Base-by-base conservation (phyloP, 1,139 yeast species). In the Suhomyces maxii region DNA sequence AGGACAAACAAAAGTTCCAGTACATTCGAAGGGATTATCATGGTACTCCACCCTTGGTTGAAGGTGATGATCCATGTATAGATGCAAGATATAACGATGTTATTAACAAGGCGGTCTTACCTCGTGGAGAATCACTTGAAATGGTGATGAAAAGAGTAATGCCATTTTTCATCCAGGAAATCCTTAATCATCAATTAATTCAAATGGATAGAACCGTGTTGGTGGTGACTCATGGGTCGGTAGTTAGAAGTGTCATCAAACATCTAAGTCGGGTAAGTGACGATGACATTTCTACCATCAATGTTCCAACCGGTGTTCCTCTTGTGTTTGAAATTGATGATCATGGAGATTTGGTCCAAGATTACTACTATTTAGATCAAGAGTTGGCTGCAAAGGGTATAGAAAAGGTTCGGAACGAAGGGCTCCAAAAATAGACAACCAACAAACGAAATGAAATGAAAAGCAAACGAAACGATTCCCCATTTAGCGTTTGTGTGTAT, bases 291-390 rank as follows among this genome's bases (percentile, higher is more conserved):
- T 78, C 83, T 48, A 71, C 77, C 41, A 76, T 86, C 42, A 85
- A 86, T 60, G 84, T 86, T 9, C 93, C 95, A 2, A 86, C 88
- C 39, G 93, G 90, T 0, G 82, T 86, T 9, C 95, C 95, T 6
- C 67, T 86, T 48, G 80, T 83, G 34, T 69, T 82, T 50, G 84
- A 82, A 51, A 58, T 82, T 34, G 59, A 78, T 52, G 75, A 75
- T 37, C 59, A 70, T 11, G 71, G 82, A 33, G 63, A 67, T 34
- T 71, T 79, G 39, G 59, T 70, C 1, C 68, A 67, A 31, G 73
- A 76, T 39, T 79, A 78, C 58, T 76, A 72, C 51, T 86, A 86
- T 58, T 65, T 86, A 50, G 93, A 86, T 58, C 83, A 86, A n/a
- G 86, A 83, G 54, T 73, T 73, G 50, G 93, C 93, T 0, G 71